Base-by-base conservation (phyloP, 1,284 basidiomycete species). In the Heliocybe sulcata region DNA sequence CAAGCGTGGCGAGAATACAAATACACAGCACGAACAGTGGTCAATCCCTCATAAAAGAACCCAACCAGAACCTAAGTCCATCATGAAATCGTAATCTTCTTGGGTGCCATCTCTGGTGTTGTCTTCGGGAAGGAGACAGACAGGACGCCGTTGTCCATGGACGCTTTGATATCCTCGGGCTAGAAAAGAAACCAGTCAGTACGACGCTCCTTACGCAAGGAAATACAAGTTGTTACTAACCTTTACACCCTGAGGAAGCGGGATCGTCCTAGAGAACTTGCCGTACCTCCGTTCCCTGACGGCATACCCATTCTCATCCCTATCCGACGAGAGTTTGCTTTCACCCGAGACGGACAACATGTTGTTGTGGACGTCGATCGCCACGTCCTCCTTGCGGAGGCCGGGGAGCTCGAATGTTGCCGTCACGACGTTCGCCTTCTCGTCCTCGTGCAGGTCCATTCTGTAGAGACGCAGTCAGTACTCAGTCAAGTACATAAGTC, bases 211-310 rank as follows among this genome's bases (percentile, higher is more conserved):
- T 4, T 16, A n/a, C 38, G 16, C n/a, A 4, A 26, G 20, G 22
- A 26, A 49, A 25, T 49, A 8, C 8, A 8, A 49, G 23, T 29
- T 6, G n/a, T 31, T 25, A 20, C 51, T 16, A 22, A 31, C 51
- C 51, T 52, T 52, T 6, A 52, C 22, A 31, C 51, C 51, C 19
- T 33, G 51, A 14, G 51, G 51, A 23, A 52, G 27, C 33, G 29
- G 29, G 33, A 52, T 29, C 26, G 51, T 52, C 51, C 51, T 52
- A 10, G 33, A 52, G 51, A 52, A 78, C 53, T 68, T 76, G 52
- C 79, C 79, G 49, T 59, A 73, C 50, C 70, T 67, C 27, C 79
- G 70, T 66, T 82, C 81, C 52, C 76, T 73, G n/a, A 81, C 69
- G 23, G 51, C 20, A 27, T 52, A 52, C 29, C 51, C 51, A 19